phyloP scores from a whole-genome alignment of 768 basidiomycete species.

The Lyophyllum decastes region DNA sequence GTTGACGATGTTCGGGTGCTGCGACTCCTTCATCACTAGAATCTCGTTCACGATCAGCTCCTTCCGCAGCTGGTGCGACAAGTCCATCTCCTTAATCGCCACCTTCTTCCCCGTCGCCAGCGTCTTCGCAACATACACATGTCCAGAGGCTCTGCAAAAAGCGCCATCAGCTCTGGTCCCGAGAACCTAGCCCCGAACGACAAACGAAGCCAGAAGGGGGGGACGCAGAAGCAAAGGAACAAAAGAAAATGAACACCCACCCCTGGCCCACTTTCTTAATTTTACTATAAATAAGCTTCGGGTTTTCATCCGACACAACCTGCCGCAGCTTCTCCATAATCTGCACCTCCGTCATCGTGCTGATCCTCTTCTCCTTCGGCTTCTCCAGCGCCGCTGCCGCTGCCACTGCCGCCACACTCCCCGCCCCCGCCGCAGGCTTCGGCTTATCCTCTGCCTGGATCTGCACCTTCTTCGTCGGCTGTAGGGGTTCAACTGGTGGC shows the following conservation, averaged over 20 bases:
- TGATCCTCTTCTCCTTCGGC: conserved; percentile 87
- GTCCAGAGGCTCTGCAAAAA: conserved; percentile 84
- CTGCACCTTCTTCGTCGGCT: conserved; percentile 75
- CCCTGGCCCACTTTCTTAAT: conserved; percentile 99
- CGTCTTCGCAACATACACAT: conserved; percentile 96
- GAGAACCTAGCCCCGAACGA: no score
- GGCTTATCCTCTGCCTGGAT: conserved; percentile 53
- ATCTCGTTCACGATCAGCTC: conserved; percentile 98
- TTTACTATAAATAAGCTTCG: no score
- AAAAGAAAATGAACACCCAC: conserved; percentile 48
- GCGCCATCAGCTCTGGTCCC: no score
- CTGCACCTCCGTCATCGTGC: conserved; percentile 95
- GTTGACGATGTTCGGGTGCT: conserved; percentile 97
- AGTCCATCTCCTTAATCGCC: conserved; percentile 98
- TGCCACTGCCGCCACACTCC: conserved; percentile 58
- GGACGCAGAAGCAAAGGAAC: background rate
- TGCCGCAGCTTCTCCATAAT: conserved; percentile 96
- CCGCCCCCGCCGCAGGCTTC: conserved; percentile 57
- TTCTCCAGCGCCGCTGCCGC: no score
- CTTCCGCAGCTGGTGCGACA: conserved; percentile 92
- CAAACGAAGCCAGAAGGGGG: conserved; percentile 15
- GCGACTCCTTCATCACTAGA: conserved; percentile 97
- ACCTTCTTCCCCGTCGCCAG: conserved; percentile 83
- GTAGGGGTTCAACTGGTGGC: conserved; percentile 72
- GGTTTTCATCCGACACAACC: conserved; percentile 86